Percentiles rank a stretch among this genome's conserved stretches.
Conservation (phyloP, 192 early-diverging fungal species). For the Kappamyces sp. region DNA sequence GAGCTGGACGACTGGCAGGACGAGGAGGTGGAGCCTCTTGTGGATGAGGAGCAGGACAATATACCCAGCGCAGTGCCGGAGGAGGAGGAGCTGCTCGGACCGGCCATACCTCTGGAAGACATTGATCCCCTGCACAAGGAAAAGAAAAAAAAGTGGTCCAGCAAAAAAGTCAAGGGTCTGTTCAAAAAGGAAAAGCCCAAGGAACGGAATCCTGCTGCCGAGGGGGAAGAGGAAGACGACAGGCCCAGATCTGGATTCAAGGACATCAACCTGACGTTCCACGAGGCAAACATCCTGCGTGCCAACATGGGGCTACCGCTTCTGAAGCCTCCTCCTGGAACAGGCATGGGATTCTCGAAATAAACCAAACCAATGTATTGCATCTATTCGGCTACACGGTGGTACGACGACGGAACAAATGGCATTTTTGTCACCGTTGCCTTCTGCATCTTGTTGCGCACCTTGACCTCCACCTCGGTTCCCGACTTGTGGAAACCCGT, state of each 20-base stretch:
- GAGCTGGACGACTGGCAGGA: constrained; percentile 30
- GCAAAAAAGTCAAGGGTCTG: constrained; percentile 42
- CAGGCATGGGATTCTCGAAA: no score
- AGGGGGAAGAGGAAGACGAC: constrained; percentile 8
- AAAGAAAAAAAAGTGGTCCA: constrained; percentile 41
- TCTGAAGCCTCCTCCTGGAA: not conserved
- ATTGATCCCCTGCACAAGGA: constrained; percentile 18
- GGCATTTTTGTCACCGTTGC: constrained; percentile 91
- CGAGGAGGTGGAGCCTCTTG: constrained; percentile 11
- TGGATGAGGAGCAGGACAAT: constrained; percentile 17
- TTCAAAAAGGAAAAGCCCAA: constrained; percentile 39
- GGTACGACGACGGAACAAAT: constrained; percentile 79
- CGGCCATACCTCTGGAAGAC: constrained; percentile 8
- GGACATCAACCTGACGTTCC: not conserved
- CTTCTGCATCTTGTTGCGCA: constrained; percentile 77
- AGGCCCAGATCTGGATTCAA: constrained; percentile 2
- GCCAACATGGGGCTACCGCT: not conserved
- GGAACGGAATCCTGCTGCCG: not conserved
- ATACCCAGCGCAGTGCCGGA: not conserved
- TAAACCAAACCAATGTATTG: no score
- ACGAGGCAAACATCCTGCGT: constrained; percentile 9
- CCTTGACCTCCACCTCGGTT: constrained; percentile 88
- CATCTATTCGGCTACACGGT: not conserved
- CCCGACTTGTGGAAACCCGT: constrained; percentile 83
- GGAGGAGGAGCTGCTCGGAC: constrained; percentile 4